A percentile compares a stretch with the other conserved stretches of the same genome.
phyloP scores from a whole-genome alignment of 202 grass and related monocot genomes.

The Carex arenaria region DNA sequence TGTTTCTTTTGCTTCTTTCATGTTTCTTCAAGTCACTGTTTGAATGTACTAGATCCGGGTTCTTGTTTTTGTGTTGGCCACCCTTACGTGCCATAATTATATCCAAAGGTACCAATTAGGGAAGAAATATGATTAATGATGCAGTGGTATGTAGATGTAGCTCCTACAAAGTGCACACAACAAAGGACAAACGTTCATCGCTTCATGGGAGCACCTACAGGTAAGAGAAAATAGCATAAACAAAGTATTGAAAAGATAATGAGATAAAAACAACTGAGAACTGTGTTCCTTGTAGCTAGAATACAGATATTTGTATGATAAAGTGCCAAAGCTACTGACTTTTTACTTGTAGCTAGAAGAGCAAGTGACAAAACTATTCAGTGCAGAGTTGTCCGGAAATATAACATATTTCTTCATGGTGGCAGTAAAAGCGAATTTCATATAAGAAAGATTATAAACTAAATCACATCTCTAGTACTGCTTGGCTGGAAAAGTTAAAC shows the following conservation, averaged over 20 bases:
- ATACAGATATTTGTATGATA: background rate
- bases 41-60: constrained; percentile 37
- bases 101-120: background rate
- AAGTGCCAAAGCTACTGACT: background rate
- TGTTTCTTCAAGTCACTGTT: constrained; percentile 34
- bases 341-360: background rate
- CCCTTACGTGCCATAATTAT: constrained; percentile 79
- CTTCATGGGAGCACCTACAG: background rate
- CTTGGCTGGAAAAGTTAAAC: no score
- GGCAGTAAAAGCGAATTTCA: no score
- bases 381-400: no score
- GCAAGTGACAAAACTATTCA: no score
- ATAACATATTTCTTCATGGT: no score
- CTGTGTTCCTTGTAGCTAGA: background rate
- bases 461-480: no score
- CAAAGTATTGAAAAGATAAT: background rate
- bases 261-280: background rate
- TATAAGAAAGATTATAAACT: no score
- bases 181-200: background rate
- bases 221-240: background rate
- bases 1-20: constrained; percentile 32
- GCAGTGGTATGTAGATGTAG: background rate
- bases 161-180: background rate
- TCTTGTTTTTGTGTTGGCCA: constrained; percentile 65
- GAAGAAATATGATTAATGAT: background rate